A percentile compares a stretch with the other conserved stretches of the same genome.
Evolutionary conservation across 1,284 basidiomycete genomes (phyloP).

Genomic region (Vanrija sp.): DNA sequence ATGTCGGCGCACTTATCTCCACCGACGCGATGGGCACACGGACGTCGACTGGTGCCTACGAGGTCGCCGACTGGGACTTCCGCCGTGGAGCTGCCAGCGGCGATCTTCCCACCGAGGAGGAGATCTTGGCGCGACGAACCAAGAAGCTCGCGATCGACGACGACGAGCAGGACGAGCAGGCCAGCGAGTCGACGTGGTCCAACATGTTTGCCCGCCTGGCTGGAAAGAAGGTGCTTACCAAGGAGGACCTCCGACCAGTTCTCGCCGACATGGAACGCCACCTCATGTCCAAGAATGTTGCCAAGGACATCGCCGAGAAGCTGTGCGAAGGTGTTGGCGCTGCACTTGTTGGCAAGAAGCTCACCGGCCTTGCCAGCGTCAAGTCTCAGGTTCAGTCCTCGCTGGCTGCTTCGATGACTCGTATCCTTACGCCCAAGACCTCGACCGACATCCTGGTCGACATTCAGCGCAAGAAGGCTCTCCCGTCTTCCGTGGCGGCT

Average conservation of each 20-base stretch:
- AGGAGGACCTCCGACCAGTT: constrained; percentile 80
- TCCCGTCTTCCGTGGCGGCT: constrained; percentile 65
- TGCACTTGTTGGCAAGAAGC: constrained; percentile 82
- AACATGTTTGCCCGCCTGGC: constrained; percentile 80
- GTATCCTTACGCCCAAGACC: constrained; percentile 92
- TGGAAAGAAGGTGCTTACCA: constrained; percentile 71
- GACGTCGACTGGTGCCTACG: constrained; percentile 80
- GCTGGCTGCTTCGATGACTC: constrained; percentile 80
- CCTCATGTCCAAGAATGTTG: constrained; percentile 98
- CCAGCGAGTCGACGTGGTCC: constrained; percentile 28
- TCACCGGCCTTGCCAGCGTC: constrained; percentile 79
- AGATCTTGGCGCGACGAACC: constrained; percentile 37
- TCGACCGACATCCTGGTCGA: constrained; percentile 88
- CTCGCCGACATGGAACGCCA: constrained; percentile 94
- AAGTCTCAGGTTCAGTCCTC: constrained; percentile 79
- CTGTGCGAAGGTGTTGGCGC: constrained; percentile 90
- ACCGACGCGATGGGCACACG: constrained; percentile 56
- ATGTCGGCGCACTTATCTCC: constrained; percentile 48
- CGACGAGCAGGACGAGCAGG: constrained; percentile 13
- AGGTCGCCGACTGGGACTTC: constrained; percentile 90
- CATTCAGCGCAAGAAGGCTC: constrained; percentile 53
- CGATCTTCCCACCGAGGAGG: constrained; percentile 49
- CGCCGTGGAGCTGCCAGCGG: constrained; percentile 45
- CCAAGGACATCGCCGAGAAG: constrained; percentile 88
- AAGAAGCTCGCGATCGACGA: constrained; percentile 51